These are phyloP conservation scores for Microbotryum lychnidis-dioicae DNA, from an alignment of 1,284 basidiomycete species.

Conservation along the genomic window DNA sequence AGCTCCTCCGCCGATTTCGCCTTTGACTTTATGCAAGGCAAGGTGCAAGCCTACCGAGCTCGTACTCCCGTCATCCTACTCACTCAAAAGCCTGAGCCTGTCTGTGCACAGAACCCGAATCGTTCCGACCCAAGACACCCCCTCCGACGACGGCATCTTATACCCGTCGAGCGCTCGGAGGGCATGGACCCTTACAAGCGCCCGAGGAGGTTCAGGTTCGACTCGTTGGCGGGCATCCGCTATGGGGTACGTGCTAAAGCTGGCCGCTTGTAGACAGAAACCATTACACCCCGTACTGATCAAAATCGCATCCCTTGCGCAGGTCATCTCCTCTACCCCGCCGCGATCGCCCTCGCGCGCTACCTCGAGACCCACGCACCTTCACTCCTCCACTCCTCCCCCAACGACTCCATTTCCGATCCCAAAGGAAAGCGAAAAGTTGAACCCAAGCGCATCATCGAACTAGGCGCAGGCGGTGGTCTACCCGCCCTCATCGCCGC, in stretches of 20 bases:
- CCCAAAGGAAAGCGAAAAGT: background rate
- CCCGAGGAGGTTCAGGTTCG: constrained; percentile 21
- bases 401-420: background rate
- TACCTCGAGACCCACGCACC: constrained; percentile 36
- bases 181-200: constrained; percentile 4
- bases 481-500: constrained; percentile 69
- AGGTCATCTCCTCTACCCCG: constrained; percentile 37
- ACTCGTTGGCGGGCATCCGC: constrained; percentile 32
- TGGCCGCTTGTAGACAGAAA: background rate
- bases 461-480: constrained; percentile 87
- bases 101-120: constrained; percentile 14
- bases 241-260: constrained; percentile 29
- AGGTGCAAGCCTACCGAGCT: no score
- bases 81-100: no score
- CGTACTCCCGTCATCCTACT: no score
- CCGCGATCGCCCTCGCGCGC: constrained; percentile 40
- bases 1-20: no score
- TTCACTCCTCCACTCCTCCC: constrained; percentile 10
- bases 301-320: background rate
- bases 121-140: constrained; percentile 29
- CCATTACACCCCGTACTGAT: no score
- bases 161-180: constrained; percentile 21
- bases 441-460: constrained; percentile 55
- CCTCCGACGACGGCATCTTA: constrained; percentile 28
- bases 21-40: no score